Evolutionary conservation across 2,329 filamentous ascomycete species (phyloP), one percentile per base, ranked within the genome.

Genomic region (Alternaria arborescens): DNA sequence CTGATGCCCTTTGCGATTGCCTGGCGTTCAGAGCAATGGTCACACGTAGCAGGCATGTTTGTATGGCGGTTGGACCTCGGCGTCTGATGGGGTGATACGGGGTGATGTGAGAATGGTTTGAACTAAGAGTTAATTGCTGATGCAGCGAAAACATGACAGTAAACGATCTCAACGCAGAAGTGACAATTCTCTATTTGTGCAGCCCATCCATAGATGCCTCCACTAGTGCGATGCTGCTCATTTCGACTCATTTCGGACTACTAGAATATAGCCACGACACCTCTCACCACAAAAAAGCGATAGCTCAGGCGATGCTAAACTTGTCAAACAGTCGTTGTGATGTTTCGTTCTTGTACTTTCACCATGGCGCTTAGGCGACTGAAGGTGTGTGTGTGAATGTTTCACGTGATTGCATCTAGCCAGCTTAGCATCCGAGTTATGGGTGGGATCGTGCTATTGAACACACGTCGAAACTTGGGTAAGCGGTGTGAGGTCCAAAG

Each of bases 1-100:
- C 41, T 14, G 71, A 6, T 24, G 22, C 22, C 22, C 22, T 24
- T 24, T 24, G 22, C 22, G 22, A 24, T 24, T 24, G 22, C 22
- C 22, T 24, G 22, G 22, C 52, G 65, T 77, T 78, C n/a, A 68
- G 65, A 48, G 70, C 68, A 46, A 78, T 36, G 7, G 74, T 77
- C 55, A 78, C 47, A 56, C 75, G 72, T 46, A 60, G 70, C 52
- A 26, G 64, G 53, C 61, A 62, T 64, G 20, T 1, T 50, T 36
- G 22, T 24, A 24, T 6, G 22, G 22, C 22, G 22, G 22, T 24
- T 24, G 22, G 22, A 24, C 22, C 22, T 24, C 22, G 22, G 22
- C 22, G 22, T 24, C 22, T 24, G 22, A 24, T 24, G 22, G 22
- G 22, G 22, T 24, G 22, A 24, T 24, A 24, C 7, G 22, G 22